A percentile compares a stretch with the other conserved stretches of the same genome.
phyloP scores from a whole-genome alignment of 441 rosid genomes.

The Aquilaria agallochum region DNA sequence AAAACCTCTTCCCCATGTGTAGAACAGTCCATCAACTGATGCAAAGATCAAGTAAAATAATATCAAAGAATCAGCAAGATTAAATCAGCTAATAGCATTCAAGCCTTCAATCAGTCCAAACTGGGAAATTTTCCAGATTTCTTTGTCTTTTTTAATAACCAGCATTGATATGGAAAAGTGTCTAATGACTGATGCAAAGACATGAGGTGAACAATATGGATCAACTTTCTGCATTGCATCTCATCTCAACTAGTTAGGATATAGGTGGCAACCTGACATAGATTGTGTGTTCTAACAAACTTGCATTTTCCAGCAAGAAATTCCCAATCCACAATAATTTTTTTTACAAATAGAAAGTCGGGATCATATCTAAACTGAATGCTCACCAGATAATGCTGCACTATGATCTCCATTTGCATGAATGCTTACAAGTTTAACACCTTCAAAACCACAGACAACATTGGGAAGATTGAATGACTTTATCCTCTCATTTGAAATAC shows the following conservation, averaged over 20 bases:
- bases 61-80: background rate
- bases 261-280: too few relatives aligned
- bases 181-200: too few relatives aligned
- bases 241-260: too few relatives aligned
- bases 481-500: constrained; percentile 35
- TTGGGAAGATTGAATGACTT: constrained; percentile 56
- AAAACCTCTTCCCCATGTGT: constrained; percentile 87
- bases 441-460: constrained; percentile 45
- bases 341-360: constrained; percentile 9
- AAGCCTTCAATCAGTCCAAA: background rate
- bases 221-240: too few relatives aligned
- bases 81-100: background rate
- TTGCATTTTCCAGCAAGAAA: too few relatives aligned
- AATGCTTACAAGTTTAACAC: constrained; percentile 41
- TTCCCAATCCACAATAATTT: background rate
- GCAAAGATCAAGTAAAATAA: constrained; percentile 11
- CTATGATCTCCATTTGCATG: constrained; percentile 81
- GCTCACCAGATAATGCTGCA: constrained; percentile 69
- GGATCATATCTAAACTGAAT: background rate
- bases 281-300: too few relatives aligned
- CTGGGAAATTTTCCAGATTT: background rate
- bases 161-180: too few relatives aligned
- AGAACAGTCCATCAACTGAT: constrained; percentile 56
- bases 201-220: too few relatives aligned
- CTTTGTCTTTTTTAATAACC: too few relatives aligned